Percentiles rank a stretch among this genome's conserved stretches.
Evolutionary conservation across 805 yeast species (phyloP).

Genomic region (Pichia nakasei): DNA sequence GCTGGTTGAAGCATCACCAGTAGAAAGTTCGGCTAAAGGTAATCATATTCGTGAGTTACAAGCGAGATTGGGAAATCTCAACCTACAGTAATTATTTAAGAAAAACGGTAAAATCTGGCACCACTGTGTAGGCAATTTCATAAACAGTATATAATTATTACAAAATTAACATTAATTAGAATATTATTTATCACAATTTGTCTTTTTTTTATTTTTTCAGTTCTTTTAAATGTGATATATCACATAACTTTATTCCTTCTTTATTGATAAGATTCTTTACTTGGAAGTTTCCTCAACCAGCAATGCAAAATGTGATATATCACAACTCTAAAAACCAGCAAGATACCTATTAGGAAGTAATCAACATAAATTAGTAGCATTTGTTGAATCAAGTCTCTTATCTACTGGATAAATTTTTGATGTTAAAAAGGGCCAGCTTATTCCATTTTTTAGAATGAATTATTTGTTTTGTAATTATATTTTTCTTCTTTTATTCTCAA

Average conservation of each 20-base stretch:
- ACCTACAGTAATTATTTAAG: conserved; percentile 12
- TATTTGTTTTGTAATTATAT: too few relatives aligned
- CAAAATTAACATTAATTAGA: too few relatives aligned
- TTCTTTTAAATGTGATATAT: conserved; percentile 1
- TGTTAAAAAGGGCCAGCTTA: too few relatives aligned
- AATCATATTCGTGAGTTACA: conserved; percentile 26
- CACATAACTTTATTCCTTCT: not conserved
- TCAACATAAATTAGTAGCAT: not conserved
- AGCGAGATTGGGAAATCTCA: conserved; percentile 18
- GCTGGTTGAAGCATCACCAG: conserved; percentile 4
- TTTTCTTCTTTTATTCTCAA: not conserved
- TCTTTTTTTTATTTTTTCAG: not conserved
- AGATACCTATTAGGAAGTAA: too few relatives aligned
- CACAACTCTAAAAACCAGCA: not conserved
- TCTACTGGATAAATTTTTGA: too few relatives aligned
- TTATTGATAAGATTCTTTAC: not conserved
- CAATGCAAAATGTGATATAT: not conserved
- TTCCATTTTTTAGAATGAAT: too few relatives aligned
- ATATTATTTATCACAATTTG: too few relatives aligned
- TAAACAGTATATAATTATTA: too few relatives aligned
- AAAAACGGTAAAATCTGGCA: too few relatives aligned
- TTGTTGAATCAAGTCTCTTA: not conserved
- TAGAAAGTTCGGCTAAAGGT: conserved; percentile 16
- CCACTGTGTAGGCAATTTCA: too few relatives aligned
- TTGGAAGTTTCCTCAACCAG: too few relatives aligned